Base-by-base conservation (phyloP, 2,329 filamentous ascomycete genomes). In the Ophiostoma piceae region DNA sequence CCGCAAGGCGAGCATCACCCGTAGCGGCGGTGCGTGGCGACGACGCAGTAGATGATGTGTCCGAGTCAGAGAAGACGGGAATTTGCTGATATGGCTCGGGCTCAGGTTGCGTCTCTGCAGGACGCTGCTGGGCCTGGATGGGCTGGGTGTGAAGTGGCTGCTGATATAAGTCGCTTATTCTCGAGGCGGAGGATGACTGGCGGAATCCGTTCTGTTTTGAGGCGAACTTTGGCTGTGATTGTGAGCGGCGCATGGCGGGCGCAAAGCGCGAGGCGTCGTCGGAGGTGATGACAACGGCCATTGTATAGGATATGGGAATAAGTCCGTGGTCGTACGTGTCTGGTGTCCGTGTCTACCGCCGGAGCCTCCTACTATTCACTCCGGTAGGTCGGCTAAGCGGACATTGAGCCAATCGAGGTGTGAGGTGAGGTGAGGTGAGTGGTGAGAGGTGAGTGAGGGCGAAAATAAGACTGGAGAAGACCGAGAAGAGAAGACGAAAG, bases 181-280 rank as follows among this genome's bases (percentile, higher is more conserved):
- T 80, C 43, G 80, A 81, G 14, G 81, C 79, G 8, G 84, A 81
- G 64, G 82, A 75, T 22, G 85, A 82, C 11, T 80, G 77, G 73
- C 80, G 80, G 70, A 83, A 84, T 32, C 76, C 76, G 3, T 79
- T 76, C 32, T 79, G 78, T 68, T 79, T 79, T 9, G 82, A 78
- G 71, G 80, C 77, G 69, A 89, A 87, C 74, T 84, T 86, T 67
- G 84, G 81, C 74, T 88, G 85, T 2, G 87, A 89, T 73, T 87
- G 85, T 14, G 87, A 88, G 71, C 87, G 84, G 73, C 83, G 84
- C 74, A 89, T 77, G 32, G 82, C 77, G 67, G 84, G 81, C 19
- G 84, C 81, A 77, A 88, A 89, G 76, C 84, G 85, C 74, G 80
- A 80, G 73, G 79, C 83, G 75, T 89, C 86, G 75, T 88, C 86